A percentile compares a stretch with the other conserved stretches of the same genome.
phyloP scores from a whole-genome alignment of 2,329 filamentous ascomycete species.

The Elsinoe arachidis region DNA sequence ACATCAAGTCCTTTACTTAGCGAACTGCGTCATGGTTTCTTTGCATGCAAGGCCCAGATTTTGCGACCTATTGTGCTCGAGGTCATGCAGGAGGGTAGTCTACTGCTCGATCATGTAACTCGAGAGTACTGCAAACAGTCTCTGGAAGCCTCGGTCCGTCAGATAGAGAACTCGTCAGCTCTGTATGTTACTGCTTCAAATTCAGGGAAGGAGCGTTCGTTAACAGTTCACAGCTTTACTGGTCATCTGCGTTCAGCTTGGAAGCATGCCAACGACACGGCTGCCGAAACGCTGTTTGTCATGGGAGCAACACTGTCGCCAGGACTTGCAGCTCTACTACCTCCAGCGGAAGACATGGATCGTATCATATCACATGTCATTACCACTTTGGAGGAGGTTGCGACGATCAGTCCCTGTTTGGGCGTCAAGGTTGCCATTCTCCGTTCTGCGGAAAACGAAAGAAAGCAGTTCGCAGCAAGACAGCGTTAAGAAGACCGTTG shows the following conservation, averaged over 20 bases:
- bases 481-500: not conserved
- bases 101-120: conserved; percentile 61
- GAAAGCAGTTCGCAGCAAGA: not conserved
- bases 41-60: conserved; percentile 78
- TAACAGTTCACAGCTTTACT: conserved; percentile 49
- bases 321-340: conserved; percentile 58
- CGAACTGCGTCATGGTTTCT: conserved; percentile 69
- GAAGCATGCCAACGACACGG: conserved; percentile 75
- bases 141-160: conserved; percentile 68
- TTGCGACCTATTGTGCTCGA: conserved; percentile 76
- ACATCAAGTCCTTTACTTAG: conserved; percentile 69
- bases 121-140: conserved; percentile 73
- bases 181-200: conserved; percentile 48
- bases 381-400: conserved; percentile 64
- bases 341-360: conserved; percentile 51
- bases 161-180: conserved; percentile 68
- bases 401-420: conserved; percentile 23
- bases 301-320: conserved; percentile 80
- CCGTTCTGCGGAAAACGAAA: conserved; percentile 3
- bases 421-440: conserved; percentile 1
- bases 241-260: conserved; percentile 80
- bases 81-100: conserved; percentile 67
- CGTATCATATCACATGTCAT: conserved; percentile 71
- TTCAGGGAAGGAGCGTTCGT: not conserved
- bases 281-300: conserved; percentile 70